Conservation (phyloP, 2,329 filamentous ascomycete genomes). For the Penicillium sp. region DNA sequence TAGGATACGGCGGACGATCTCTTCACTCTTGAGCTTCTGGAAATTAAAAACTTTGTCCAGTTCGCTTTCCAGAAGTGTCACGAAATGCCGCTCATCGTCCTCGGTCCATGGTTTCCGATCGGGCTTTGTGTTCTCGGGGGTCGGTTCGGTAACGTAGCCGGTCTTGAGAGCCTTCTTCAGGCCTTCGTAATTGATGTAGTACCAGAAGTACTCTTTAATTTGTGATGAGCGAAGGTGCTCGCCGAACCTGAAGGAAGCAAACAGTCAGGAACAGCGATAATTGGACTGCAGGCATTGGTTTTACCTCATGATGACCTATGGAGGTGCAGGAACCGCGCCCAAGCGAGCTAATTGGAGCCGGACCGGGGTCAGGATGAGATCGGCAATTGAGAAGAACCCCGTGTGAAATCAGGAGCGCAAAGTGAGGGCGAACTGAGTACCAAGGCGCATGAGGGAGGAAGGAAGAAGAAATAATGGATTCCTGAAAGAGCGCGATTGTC, state of each 20-base stretch:
- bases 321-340: slow-evolving; percentile 3
- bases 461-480: neutral
- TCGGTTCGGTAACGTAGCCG: slow-evolving; percentile 62
- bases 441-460: neutral
- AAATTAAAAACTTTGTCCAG: slow-evolving; percentile 98
- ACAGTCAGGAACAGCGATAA: slow-evolving; percentile 21
- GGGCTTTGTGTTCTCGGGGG: slow-evolving; percentile 51
- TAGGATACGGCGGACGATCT: slow-evolving; percentile 89
- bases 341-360: slow-evolving; percentile 6
- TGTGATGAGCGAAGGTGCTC: slow-evolving; percentile 94
- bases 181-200: slow-evolving; percentile 97
- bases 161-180: slow-evolving; percentile 86
- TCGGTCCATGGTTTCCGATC: slow-evolving; percentile 77
- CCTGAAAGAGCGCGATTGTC: neutral
- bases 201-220: slow-evolving; percentile 96
- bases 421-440: neutral
- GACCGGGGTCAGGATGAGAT: neutral
- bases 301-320: slow-evolving; percentile 28
- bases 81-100: slow-evolving; percentile 88
- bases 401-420: neutral
- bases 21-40: slow-evolving; percentile 95
- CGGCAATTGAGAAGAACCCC: slow-evolving; percentile 3
- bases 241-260: slow-evolving; percentile 69
- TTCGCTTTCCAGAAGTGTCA: slow-evolving; percentile 84
- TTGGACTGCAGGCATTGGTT: neutral